Base-by-base conservation (phyloP, 495 filamentous ascomycete species). In the Daldinia bambusicola region DNA sequence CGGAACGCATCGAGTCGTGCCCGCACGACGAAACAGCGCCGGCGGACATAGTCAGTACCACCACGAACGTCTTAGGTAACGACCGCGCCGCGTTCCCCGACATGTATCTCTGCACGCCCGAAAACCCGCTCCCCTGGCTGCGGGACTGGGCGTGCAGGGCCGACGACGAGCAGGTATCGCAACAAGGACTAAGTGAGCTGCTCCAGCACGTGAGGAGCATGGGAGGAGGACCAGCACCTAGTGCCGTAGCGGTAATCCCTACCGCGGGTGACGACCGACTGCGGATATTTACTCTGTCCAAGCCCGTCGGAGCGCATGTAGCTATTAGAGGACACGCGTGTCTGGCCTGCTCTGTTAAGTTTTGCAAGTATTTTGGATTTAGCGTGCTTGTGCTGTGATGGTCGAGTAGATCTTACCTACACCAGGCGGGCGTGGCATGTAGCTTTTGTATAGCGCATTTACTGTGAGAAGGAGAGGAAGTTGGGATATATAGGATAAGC, bases 231-330 rank as follows among this genome's bases (percentile, higher is more conserved):
- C 26, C 14, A 1, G 30, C 14, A 16, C 41, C 66, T 1, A 61
- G 61, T 8, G 31, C 31, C 0, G 56, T 70, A 4, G 55, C 52
- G 4, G 52, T 58, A 0, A 45, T 66, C 31, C 52, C 50, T 0
- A 37, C 37, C 0, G 40, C 9, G 13, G 63, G 30, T 13, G 40
- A 59, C 18, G 34, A 63, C 4, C 16, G 1, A 14, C 3, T 61
- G 22, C 40, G 37, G 10, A 32, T 71, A 5, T 51, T 53, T 10
- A 14, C 58, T 6, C 53, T 66, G 10, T 40, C 63, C 8, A 71
- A 62, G 14, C 63, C 69, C 3, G 58, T 66, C 10, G 62, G 69
- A 0, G 62, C 58, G 18, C 63, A 71, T 31, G 63, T 66, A n/a
- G 69, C 62, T n/a, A 56, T 71, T 16, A 32, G 62, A 16, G 14